A percentile compares a stretch with the other conserved stretches of the same genome.
These are phyloP conservation scores for Coix lacrymajobi DNA, from an alignment of 176 grass and related monocot species.

Conservation along the genomic window DNA sequence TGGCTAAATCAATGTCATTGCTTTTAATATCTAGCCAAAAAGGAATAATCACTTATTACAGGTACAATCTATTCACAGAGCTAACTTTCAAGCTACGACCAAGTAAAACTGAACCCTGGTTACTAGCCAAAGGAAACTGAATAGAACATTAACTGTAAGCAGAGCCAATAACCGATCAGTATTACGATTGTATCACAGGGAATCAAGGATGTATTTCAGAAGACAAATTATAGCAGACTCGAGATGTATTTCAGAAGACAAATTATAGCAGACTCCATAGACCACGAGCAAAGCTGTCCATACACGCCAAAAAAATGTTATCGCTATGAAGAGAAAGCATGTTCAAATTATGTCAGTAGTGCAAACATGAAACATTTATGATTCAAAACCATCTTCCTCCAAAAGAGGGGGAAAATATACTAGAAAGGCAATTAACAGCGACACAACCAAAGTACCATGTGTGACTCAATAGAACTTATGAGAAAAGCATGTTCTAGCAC, in stretches of 20 bases:
- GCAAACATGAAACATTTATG: slow-evolving; percentile 6
- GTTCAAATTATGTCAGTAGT: neutral
- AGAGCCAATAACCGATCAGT: neutral
- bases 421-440: neutral
- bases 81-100: neutral
- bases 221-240: neutral
- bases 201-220: neutral
- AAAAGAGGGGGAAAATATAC: neutral
- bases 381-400: neutral
- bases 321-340: slow-evolving; percentile 4
- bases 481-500: slow-evolving; percentile 8
- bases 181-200: neutral
- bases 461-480: slow-evolving; percentile 4
- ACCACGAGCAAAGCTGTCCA: neutral
- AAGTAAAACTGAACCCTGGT: neutral
- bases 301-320: neutral
- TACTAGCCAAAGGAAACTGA: neutral
- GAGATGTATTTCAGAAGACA: neutral
- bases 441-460: slow-evolving; percentile 12
- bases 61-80: neutral
- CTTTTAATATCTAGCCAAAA: neutral
- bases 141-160: neutral
- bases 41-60: neutral
- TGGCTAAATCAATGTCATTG: neutral
- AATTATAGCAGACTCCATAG: neutral